A percentile compares a stretch with the other conserved stretches of the same genome.
phyloP scores from a whole-genome alignment of 805 yeast species.

The Myxozyma nipponensis region DNA sequence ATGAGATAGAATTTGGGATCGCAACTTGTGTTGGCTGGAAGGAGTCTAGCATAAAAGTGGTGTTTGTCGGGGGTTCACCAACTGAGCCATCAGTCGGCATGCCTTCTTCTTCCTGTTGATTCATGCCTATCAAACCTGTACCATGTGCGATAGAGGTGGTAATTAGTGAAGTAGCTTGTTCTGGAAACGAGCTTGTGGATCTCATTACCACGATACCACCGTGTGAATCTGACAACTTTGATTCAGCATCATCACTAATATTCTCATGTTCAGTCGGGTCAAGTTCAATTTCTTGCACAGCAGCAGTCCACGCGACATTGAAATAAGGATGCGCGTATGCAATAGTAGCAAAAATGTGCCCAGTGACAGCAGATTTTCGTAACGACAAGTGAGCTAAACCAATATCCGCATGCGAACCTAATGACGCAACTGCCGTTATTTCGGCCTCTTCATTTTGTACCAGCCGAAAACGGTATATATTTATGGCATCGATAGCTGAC shows the following conservation, averaged over 20 bases:
- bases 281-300: constrained; percentile 19
- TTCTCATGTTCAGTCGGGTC: constrained; percentile 11
- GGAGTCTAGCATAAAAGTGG: too few relatives aligned
- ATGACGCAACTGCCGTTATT: neutral
- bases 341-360: constrained; percentile 8
- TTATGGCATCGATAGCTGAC: constrained; percentile 1
- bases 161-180: too few relatives aligned
- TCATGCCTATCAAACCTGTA: too few relatives aligned
- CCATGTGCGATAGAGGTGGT: too few relatives aligned
- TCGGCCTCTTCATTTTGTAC: neutral
- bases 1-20: constrained; percentile 19
- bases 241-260: neutral
- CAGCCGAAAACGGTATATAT: constrained; percentile 4
- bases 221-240: neutral
- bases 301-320: constrained; percentile 12
- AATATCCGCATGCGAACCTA: neutral
- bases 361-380: constrained; percentile 3
- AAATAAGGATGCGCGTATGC: constrained; percentile 16
- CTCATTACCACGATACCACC: neutral
- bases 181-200: neutral
- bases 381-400: constrained; percentile 4
- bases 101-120: too few relatives aligned
- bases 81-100: too few relatives aligned
- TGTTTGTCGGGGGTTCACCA: too few relatives aligned
- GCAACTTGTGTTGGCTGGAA: too few relatives aligned